Evolutionary conservation across 768 basidiomycete species (phyloP).

Genomic region (Boletus pseudopeckii): DNA sequence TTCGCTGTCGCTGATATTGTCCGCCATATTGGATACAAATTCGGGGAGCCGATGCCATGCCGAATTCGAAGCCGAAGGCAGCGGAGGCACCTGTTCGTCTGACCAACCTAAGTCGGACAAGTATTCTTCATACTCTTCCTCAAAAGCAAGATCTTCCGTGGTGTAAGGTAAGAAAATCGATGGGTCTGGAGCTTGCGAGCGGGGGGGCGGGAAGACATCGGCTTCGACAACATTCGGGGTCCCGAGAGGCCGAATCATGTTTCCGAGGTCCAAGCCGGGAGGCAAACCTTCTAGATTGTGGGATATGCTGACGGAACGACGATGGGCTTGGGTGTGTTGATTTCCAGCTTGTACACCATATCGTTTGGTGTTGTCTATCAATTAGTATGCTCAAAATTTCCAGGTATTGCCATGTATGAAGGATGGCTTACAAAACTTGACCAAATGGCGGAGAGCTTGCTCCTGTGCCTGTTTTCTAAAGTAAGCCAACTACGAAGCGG

Average conservation of each 20-base stretch:
- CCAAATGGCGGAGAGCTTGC: conserved; percentile 86
- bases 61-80: conserved; percentile 36
- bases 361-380: conserved; percentile 82
- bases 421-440: conserved; percentile 80
- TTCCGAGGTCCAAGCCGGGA: conserved; percentile 69
- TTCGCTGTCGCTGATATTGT: conserved; percentile 91
- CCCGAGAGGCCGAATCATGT: conserved; percentile 69
- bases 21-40: conserved; percentile 76
- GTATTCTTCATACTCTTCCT: conserved; percentile 96
- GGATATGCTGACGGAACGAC: conserved; percentile 80
- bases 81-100: conserved; percentile 48
- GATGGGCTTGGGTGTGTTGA: conserved; percentile 57
- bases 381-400: conserved; percentile 8
- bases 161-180: conserved; percentile 87
- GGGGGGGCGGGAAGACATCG: conserved; percentile 94
- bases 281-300: conserved; percentile 76
- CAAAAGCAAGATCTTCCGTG: conserved; percentile 90
- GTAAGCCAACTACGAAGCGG: conserved; percentile 8
- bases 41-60: conserved; percentile 86
- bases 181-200: conserved; percentile 80
- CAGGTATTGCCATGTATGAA: not conserved
- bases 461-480: conserved; percentile 73
- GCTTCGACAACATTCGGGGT: conserved; percentile 77
- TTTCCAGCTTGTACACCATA: conserved; percentile 64
- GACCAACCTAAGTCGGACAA: conserved; percentile 82